These are phyloP conservation scores for Pittosporum tobira DNA, from an alignment of 129 eudicot species.

Conservation along the genomic window DNA sequence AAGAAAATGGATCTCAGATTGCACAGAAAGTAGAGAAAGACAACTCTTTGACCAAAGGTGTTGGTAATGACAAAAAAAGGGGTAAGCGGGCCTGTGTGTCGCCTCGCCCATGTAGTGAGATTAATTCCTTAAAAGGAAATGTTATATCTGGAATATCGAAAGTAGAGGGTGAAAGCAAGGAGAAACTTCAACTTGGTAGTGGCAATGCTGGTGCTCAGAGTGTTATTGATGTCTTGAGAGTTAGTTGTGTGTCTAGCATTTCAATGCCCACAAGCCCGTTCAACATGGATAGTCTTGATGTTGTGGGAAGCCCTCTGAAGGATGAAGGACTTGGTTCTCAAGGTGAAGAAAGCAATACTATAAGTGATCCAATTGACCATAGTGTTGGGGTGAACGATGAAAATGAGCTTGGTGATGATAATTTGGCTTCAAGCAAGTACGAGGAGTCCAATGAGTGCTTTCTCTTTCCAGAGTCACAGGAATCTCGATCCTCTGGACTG, in stretches of 20 bases:
- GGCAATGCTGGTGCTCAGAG: background rate
- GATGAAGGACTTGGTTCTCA: slow-evolving; percentile 26
- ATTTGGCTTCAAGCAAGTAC: slow-evolving; percentile 20
- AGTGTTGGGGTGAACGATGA: slow-evolving; percentile 19
- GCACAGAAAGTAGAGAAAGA: slow-evolving; percentile 24
- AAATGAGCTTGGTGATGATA: slow-evolving; percentile 34
- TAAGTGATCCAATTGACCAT: slow-evolving; percentile 16
- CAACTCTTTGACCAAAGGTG: slow-evolving; percentile 11
- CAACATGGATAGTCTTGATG: slow-evolving; percentile 10
- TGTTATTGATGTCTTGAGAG: slow-evolving; percentile 21
- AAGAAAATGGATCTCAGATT: slow-evolving; percentile 7
- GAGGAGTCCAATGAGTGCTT: slow-evolving; percentile 38
- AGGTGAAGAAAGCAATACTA: slow-evolving; percentile 11
- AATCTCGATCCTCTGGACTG: slow-evolving; percentile 40
- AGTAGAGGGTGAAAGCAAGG: slow-evolving; percentile 10
- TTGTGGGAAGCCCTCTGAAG: slow-evolving; percentile 8
- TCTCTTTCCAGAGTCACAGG: slow-evolving; percentile 54
- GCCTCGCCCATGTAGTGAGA: slow-evolving; percentile 24
- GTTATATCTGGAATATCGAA: slow-evolving; percentile 12
- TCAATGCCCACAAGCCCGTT: slow-evolving; percentile 9
- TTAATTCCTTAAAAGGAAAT: slow-evolving; percentile 19
- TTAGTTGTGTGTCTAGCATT: slow-evolving; percentile 14
- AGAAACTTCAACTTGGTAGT: background rate
- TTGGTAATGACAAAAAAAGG: background rate
- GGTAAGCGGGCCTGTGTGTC: slow-evolving; percentile 21